Conservation (phyloP, 108 stramenopile species). For the Cyclostephanos tholiformis region DNA sequence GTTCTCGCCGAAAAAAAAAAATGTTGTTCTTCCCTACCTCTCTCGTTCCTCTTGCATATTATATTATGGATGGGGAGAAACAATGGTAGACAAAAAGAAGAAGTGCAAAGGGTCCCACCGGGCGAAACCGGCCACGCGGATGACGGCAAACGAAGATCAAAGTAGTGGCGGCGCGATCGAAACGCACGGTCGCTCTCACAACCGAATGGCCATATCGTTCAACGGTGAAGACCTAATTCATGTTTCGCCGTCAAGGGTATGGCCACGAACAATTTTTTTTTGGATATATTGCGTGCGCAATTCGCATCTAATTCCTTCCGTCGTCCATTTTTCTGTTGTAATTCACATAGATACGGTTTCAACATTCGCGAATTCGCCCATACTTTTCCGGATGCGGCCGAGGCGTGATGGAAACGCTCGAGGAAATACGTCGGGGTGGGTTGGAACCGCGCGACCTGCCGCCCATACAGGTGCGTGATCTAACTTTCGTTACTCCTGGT, state of each 20-base stretch:
- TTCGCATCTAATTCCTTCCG: no score
- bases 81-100: neutral
- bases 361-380: constrained; percentile 88
- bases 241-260: neutral
- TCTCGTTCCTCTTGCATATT: neutral
- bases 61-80: no score
- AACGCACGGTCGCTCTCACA: no score
- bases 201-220: neutral
- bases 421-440: constrained; percentile 70
- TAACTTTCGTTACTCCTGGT: neutral
- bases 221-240: neutral
- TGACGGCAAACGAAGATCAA: neutral
- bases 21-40: no score
- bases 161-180: neutral
- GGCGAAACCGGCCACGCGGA: neutral
- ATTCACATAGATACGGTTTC: constrained; percentile 71
- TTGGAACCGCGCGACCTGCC: constrained; percentile 73
- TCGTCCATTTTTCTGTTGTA: neutral
- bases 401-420: constrained; percentile 72
- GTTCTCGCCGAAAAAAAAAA: no score
- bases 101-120: neutral
- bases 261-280: no score
- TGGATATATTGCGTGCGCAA: no score
- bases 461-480: constrained; percentile 68
- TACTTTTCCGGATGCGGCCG: constrained; percentile 82